A percentile compares a stretch with the other conserved stretches of the same genome.
phyloP scores from a whole-genome alignment of 1,284 basidiomycete species.

The Erythrobasidium hasegawianum region DNA sequence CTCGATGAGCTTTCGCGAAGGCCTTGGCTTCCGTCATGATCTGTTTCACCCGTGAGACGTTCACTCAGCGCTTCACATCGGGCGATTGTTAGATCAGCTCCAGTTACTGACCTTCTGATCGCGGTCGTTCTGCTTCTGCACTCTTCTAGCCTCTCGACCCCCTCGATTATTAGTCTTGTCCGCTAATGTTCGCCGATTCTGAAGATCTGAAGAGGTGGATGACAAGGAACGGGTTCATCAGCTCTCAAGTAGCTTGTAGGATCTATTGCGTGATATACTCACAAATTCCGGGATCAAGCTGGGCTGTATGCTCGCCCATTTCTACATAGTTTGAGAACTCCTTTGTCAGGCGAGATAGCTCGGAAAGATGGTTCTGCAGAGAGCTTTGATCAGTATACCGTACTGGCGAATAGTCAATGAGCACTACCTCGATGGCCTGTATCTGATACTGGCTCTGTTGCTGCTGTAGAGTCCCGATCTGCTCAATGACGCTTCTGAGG shows the following conservation, averaged over 20 bases:
- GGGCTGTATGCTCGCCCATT: too few relatives aligned
- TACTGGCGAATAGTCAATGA: too few relatives aligned
- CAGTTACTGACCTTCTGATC: conserved; percentile 14
- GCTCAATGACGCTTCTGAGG: too few relatives aligned
- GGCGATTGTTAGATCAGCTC: too few relatives aligned
- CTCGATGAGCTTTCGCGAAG: conserved; percentile 24
- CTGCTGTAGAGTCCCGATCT: too few relatives aligned
- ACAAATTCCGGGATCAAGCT: too few relatives aligned
- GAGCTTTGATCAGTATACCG: too few relatives aligned
- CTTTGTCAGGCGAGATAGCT: too few relatives aligned
- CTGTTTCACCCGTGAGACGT: background rate
- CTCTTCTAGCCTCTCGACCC: conserved; percentile 10
- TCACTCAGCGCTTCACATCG: background rate
- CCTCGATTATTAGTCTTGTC: conserved; percentile 11
- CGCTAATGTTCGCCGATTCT: background rate
- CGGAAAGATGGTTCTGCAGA: too few relatives aligned
- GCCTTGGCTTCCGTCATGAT: conserved; percentile 6
- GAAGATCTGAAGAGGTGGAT: background rate
- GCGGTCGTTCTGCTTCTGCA: conserved; percentile 10
- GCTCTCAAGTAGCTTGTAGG: background rate
- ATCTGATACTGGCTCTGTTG: too few relatives aligned
- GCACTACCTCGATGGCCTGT: too few relatives aligned
- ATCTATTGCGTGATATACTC: background rate
- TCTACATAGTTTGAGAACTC: too few relatives aligned
- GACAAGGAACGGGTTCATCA: background rate